A percentile compares a stretch with the other conserved stretches of the same genome.
Evolutionary conservation across 2,329 filamentous ascomycete species (phyloP).

Genomic region (Pseudogymnoascus sp.): DNA sequence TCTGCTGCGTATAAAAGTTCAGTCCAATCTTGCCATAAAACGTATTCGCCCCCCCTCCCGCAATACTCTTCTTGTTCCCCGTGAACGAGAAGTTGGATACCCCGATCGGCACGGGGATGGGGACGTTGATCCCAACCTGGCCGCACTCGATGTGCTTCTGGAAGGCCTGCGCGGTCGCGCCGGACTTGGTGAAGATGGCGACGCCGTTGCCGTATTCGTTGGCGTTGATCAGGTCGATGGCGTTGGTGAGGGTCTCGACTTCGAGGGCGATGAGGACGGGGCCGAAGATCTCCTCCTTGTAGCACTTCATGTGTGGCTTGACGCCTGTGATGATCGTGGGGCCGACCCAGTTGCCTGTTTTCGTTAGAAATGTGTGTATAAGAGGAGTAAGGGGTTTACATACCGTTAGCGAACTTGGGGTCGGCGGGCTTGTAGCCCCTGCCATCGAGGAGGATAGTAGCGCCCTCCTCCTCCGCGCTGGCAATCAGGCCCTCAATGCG

Average conservation of each 20-base stretch:
- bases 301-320: constrained; percentile 74
- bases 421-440: constrained; percentile 59
- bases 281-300: constrained; percentile 79
- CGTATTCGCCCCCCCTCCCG: constrained; percentile 83
- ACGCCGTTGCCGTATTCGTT: constrained; percentile 86
- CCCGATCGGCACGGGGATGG: constrained; percentile 54
- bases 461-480: constrained; percentile 72
- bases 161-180: constrained; percentile 70
- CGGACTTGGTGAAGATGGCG: constrained; percentile 76
- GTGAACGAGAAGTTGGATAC: constrained; percentile 68
- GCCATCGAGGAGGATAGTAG: constrained; percentile 75
- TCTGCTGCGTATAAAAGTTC: constrained; percentile 93
- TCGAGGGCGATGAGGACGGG: constrained; percentile 78
- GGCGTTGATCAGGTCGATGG: constrained; percentile 72
- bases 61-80: constrained; percentile 81
- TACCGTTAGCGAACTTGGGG: constrained; percentile 67
- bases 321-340: constrained; percentile 80
- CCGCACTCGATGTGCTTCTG: constrained; percentile 76
- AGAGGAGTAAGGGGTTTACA: neutral
- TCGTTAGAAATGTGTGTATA: neutral
- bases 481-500: constrained; percentile 71
- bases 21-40: constrained; percentile 93
- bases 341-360: constrained; percentile 61
- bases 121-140: constrained; percentile 80
- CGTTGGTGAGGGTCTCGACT: constrained; percentile 70